A percentile compares a stretch with the other conserved stretches of the same genome.
Evolutionary conservation across 495 filamentous ascomycete species (phyloP).

Genomic region (Penicillium samsonianum): DNA sequence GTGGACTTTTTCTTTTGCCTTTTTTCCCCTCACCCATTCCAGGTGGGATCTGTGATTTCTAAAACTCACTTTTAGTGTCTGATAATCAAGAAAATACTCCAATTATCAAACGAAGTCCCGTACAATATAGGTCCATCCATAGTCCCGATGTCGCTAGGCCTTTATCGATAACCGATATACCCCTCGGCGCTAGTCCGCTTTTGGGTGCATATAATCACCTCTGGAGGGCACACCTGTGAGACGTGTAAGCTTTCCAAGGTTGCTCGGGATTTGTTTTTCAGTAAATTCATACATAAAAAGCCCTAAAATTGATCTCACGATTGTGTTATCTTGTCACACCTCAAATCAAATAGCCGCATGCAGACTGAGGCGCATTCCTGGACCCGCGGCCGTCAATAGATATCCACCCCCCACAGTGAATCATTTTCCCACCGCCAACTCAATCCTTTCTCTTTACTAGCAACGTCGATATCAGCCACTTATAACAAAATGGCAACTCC

Average conservation of each 20-base stretch:
- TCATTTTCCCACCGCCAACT: conserved; percentile 34
- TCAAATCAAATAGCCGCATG: neutral
- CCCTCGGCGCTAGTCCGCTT: conserved; percentile 3
- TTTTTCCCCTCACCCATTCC: conserved; percentile 10
- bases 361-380: neutral
- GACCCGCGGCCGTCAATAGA: conserved; percentile 11
- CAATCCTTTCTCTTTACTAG: conserved; percentile 16
- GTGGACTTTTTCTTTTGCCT: conserved; percentile 27
- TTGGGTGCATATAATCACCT: neutral
- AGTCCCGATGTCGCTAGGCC: neutral
- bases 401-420: conserved; percentile 18
- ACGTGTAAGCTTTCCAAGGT: neutral
- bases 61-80: conserved; percentile 9
- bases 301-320: neutral
- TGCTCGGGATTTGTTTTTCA: neutral
- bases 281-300: neutral
- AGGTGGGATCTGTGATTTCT: conserved; percentile 15
- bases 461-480: conserved; percentile 2
- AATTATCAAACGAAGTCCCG: neutral
- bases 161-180: conserved; percentile 2
- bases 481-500: conserved; percentile 36
- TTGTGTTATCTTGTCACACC: neutral
- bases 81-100: conserved; percentile 14
- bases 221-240: neutral
- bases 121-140: neutral